Evolutionary conservation across 176 grass and related monocot species (phyloP).

Genomic region (Chloris gayana): DNA sequence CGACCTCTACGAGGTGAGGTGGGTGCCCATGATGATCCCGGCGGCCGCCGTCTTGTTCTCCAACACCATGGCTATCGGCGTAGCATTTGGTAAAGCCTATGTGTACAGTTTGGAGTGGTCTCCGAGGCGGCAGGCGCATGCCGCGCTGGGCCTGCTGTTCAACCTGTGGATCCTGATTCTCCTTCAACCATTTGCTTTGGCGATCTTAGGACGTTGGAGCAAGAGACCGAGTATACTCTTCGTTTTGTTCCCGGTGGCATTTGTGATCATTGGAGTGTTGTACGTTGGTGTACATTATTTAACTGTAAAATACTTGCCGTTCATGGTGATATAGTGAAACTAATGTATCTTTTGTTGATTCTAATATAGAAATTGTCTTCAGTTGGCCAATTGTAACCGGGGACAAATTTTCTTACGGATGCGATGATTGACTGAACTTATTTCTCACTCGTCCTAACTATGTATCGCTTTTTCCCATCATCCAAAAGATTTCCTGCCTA

Average conservation of each 20-base stretch:
- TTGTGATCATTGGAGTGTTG: background rate
- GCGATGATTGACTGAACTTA: too few relatives aligned
- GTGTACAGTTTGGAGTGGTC: background rate
- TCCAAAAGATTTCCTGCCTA: too few relatives aligned
- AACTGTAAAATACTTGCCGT: background rate
- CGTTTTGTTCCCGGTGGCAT: background rate
- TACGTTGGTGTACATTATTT: slow-evolving; percentile 9
- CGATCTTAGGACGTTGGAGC: background rate
- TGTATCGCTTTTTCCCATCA: too few relatives aligned
- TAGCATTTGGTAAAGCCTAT: background rate
- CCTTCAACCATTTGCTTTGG: slow-evolving; percentile 3
- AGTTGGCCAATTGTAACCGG: background rate
- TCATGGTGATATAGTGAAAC: slow-evolving; percentile 9
- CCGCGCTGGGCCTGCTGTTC: background rate
- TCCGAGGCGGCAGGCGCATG: background rate
- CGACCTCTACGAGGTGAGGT: slow-evolving; percentile 1
- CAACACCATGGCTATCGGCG: slow-evolving; percentile 3
- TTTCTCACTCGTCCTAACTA: too few relatives aligned
- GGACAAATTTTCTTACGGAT: too few relatives aligned
- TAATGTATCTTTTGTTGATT: background rate
- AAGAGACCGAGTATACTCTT: background rate
- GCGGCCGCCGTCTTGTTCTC: background rate
- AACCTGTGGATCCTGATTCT: slow-evolving; percentile 10
- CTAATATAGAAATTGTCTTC: background rate
- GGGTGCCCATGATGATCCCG: slow-evolving; percentile 28